phyloP scores from a whole-genome alignment of 2,329 filamentous ascomycete genomes.

The Fusarium proliferatum region DNA sequence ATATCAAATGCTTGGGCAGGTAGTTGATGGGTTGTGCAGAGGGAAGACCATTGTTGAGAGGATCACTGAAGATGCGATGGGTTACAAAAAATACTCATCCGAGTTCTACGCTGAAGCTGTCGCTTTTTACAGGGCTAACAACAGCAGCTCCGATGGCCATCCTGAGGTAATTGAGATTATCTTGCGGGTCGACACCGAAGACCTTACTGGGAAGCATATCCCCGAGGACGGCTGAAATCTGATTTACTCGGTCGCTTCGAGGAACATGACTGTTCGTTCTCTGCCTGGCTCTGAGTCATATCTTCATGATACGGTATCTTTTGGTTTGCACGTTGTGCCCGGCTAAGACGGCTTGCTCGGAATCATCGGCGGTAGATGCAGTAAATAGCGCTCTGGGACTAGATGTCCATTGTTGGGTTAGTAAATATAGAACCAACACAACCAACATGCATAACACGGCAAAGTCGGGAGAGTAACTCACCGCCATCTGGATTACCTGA shows the following conservation, averaged over 20 bases:
- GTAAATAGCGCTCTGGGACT: not conserved
- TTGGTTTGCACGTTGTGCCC: not conserved
- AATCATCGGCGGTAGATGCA: not conserved
- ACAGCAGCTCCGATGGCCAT: not conserved
- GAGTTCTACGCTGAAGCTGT: not conserved
- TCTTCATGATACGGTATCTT: not conserved
- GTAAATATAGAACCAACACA: not conserved
- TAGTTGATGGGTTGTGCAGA: not conserved
- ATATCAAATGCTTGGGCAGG: not conserved
- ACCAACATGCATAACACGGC: not conserved
- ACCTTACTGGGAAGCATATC: accelerated
- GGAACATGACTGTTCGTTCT: not conserved
- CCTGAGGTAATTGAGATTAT: not conserved
- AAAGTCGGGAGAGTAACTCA: not conserved
- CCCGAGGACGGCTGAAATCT: accelerated
- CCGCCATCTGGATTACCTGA: not conserved
- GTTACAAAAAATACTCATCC: not conserved
- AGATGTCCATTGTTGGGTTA: not conserved
- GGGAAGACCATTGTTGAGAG: not conserved
- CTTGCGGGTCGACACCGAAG: not conserved
- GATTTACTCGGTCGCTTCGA: not conserved
- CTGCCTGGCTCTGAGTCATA: not conserved
- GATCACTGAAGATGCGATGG: not conserved
- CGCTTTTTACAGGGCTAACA: not conserved
- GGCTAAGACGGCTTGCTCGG: not conserved